Evolutionary conservation across 495 filamentous ascomycete species (phyloP), one percentile per base, ranked within the genome.

Genomic region (Chaetomium tenue): DNA sequence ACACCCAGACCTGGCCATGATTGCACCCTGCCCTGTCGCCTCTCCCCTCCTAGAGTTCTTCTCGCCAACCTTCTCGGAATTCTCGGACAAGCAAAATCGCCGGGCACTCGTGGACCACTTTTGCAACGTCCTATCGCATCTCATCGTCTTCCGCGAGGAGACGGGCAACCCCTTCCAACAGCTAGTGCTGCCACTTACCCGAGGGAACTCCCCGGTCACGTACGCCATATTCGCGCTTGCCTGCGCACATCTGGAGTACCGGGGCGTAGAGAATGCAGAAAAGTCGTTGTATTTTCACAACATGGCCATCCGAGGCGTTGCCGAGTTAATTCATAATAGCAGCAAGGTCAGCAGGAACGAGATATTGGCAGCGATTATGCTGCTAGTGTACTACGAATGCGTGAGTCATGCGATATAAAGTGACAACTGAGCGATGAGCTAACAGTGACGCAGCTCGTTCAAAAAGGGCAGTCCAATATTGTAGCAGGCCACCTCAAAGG

Each of bases 341-440:
- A 73, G 73, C 30, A 77, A 75, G 60, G 74, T 76, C 40, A 80
- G 80, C 58, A 74, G 79, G 63, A 86, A 83, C 50, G 85, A 88
- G 66, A 74, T 87, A 16, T 71, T 88, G 22, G 85, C 84, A 3
- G 83, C 84, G 12, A 85, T 88, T 53, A 87, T 88, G 72, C 77
- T 88, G 28, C 72, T 88, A 2, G 77, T 88, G 20, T 88, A 88
- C 70, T 88, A 87, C 61, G 85, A 88, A 80, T 82, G 83, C 33
- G 85, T 85, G 61, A 77, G 83, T 75, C 18, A 15, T 1, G 0
- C 48, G 18, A 23, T 11, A n/a, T 50, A 5, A 40, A 16, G 8
- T n/a, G n/a, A 2, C 16, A 12, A 20, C 18, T 28, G 23, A n/a
- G n/a, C n/a, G 30, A 16, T 11, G 7, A 7, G 20, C 13, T 46